A percentile compares a stretch with the other conserved stretches of the same genome.
These are phyloP conservation scores for Colletotrichum trifolii DNA, from an alignment of 2,329 filamentous ascomycete species.

Conservation along the genomic window DNA sequence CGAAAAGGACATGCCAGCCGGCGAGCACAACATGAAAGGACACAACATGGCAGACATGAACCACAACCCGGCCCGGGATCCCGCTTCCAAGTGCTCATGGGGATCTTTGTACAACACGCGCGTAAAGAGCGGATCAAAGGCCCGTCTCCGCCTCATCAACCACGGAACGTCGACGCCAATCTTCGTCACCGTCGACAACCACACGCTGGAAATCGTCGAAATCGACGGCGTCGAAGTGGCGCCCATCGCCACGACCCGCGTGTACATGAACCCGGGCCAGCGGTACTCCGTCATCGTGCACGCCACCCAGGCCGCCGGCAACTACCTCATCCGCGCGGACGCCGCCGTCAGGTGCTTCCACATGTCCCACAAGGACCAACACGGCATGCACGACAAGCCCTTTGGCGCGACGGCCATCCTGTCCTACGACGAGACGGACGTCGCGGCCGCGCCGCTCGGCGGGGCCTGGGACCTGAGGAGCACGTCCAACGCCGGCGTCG, in stretches of 20 bases:
- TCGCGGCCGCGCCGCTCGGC: slow-evolving; percentile 26
- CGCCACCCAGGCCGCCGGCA: slow-evolving; percentile 45
- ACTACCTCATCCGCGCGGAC: slow-evolving; percentile 50
- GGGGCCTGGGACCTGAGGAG: slow-evolving; percentile 33
- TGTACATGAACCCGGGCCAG: slow-evolving; percentile 54
- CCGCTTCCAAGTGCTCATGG: slow-evolving; percentile 41
- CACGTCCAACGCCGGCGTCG: slow-evolving; percentile 17
- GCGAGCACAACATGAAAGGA: slow-evolving; percentile 21
- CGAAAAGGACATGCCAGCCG: slow-evolving; percentile 3
- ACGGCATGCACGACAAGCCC: slow-evolving; percentile 23
- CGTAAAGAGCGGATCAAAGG: slow-evolving; percentile 42
- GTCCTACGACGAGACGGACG: slow-evolving; percentile 37
- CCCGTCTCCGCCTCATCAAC: slow-evolving; percentile 53
- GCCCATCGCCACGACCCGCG: slow-evolving; percentile 46
- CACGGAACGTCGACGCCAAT: slow-evolving; percentile 51
- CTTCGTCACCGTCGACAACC: slow-evolving; percentile 53
- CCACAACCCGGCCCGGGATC: slow-evolving; percentile 11
- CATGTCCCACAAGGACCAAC: slow-evolving; percentile 32
- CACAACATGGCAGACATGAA: slow-evolving; percentile 21
- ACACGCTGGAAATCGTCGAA: slow-evolving; percentile 51
- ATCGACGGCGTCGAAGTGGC: slow-evolving; percentile 53
- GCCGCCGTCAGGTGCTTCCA: slow-evolving; percentile 31
- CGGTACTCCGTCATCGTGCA: slow-evolving; percentile 50
- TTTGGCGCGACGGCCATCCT: slow-evolving; percentile 36
- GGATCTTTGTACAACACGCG: slow-evolving; percentile 47